A percentile compares a stretch with the other conserved stretches of the same genome.
Conservation (phyloP, 768 basidiomycete genomes). For the Pluteus cervinus region DNA sequence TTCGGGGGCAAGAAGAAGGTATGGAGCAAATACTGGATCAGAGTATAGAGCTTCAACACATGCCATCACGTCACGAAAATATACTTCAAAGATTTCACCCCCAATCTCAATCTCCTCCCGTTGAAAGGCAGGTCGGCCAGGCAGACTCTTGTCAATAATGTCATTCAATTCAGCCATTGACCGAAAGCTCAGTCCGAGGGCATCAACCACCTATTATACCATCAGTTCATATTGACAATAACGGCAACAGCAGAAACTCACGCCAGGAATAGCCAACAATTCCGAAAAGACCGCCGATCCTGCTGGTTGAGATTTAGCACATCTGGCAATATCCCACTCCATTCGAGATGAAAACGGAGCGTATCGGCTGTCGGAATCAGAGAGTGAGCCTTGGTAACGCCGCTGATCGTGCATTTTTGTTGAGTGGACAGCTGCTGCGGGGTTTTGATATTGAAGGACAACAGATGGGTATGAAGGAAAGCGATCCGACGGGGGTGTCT, state of each 20-base stretch:
- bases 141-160: slow-evolving; percentile 20
- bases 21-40: slow-evolving; percentile 18
- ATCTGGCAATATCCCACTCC: slow-evolving; percentile 2
- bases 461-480: no score
- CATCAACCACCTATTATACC: no score
- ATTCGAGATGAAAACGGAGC: background rate
- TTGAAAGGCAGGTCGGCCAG: slow-evolving; percentile 12
- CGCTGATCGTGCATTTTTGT: no score
- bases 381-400: no score
- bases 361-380: background rate
- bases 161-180: slow-evolving; percentile 22
- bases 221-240: no score
- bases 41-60: slow-evolving; percentile 23
- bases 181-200: no score
- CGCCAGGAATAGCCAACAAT: background rate
- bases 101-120: slow-evolving; percentile 14
- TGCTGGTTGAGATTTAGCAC: background rate
- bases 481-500: no score
- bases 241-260: no score
- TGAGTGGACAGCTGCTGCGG: no score
- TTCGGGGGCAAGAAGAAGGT: slow-evolving; percentile 22
- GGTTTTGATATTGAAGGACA: no score
- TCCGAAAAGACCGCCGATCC: background rate
- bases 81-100: slow-evolving; percentile 18
- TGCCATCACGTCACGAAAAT: slow-evolving; percentile 18